phyloP scores from a whole-genome alignment of 2,329 filamentous ascomycete genomes.

The Fusarium globosum region DNA sequence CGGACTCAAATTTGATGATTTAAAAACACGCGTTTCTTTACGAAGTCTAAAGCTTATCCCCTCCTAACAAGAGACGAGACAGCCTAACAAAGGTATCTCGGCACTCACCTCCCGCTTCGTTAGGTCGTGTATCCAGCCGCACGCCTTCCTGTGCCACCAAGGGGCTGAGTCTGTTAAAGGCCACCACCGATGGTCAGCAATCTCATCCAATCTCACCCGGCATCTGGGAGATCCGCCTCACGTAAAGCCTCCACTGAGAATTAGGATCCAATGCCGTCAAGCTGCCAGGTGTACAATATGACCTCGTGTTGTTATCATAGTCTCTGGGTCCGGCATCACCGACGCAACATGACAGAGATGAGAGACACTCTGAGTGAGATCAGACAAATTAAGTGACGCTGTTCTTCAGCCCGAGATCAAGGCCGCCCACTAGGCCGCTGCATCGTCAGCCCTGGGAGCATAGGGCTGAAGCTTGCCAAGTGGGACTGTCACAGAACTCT shows the following conservation, averaged over 20 bases:
- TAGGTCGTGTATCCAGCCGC: slow-evolving; percentile 9
- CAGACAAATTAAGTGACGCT: background rate
- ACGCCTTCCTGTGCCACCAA: slow-evolving; percentile 20
- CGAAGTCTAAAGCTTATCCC: slow-evolving; percentile 8
- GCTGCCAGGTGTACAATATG: background rate
- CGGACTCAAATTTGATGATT: slow-evolving; percentile 22
- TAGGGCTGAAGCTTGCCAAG: slow-evolving; percentile 40
- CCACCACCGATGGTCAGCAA: slow-evolving; percentile 33
- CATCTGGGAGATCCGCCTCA: slow-evolving; percentile 23
- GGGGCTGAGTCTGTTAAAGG: slow-evolving; percentile 29
- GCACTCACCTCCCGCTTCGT: background rate
- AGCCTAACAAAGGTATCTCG: background rate
- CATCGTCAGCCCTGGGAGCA: slow-evolving; percentile 26
- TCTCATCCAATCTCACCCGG: slow-evolving; percentile 33
- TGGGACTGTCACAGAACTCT: slow-evolving; percentile 26
- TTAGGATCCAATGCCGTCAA: slow-evolving; percentile 1
- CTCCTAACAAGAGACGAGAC: background rate
- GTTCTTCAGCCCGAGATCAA: slow-evolving; percentile 6
- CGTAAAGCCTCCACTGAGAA: slow-evolving; percentile 20
- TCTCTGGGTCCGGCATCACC: slow-evolving; percentile 8
- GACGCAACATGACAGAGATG: slow-evolving; percentile 3
- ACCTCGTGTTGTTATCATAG: slow-evolving; percentile 3
- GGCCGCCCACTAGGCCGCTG: slow-evolving; percentile 27
- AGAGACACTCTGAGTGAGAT: background rate
- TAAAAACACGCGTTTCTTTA: slow-evolving; percentile 5